These are phyloP conservation scores for Starmerella floris DNA, from an alignment of 805 yeast genomes.

Conservation along the genomic window DNA sequence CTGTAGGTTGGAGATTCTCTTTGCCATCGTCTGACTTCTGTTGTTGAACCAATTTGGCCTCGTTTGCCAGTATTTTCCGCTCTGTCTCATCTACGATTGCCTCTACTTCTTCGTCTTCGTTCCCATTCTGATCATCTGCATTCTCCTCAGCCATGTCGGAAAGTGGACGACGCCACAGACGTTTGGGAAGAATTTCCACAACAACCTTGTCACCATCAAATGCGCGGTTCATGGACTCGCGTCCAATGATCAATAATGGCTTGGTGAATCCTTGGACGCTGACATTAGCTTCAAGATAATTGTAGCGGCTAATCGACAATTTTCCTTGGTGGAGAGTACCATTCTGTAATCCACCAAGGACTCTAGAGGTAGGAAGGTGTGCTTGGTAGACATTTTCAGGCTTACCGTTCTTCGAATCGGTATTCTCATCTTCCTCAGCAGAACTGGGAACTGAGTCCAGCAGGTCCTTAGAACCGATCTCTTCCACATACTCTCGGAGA, in stretches of 20 bases:
- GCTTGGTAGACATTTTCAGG: conserved; percentile 55
- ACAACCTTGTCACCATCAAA: conserved; percentile 87
- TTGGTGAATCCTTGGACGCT: conserved; percentile 57
- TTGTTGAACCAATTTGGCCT: conserved; percentile 43
- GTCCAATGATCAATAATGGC: conserved; percentile 71
- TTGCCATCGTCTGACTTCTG: conserved; percentile 22
- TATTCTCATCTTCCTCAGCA: conserved; percentile 42
- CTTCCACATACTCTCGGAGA: conserved; percentile 55
- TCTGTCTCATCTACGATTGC: conserved; percentile 54
- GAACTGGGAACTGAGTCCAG: conserved; percentile 45
- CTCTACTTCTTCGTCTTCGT: conserved; percentile 33
- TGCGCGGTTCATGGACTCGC: conserved; percentile 74
- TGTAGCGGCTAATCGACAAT: conserved; percentile 68
- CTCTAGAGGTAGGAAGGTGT: conserved; percentile 64
- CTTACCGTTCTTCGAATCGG: conserved; percentile 20
- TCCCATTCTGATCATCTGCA: conserved; percentile 40
- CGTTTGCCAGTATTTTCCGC: conserved; percentile 58
- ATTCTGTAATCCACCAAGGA: conserved; percentile 80
- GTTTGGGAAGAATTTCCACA: conserved; percentile 74
- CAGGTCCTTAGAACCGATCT: conserved; percentile 50
- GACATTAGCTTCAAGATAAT: conserved; percentile 76
- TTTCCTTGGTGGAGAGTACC: conserved; percentile 82
- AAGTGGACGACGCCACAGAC: conserved; percentile 80
- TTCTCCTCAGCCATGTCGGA: conserved; percentile 67
- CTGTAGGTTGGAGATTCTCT: conserved; percentile 70